phyloP scores from a whole-genome alignment of 768 basidiomycete species.

The Gloeophyllum trabeum region DNA sequence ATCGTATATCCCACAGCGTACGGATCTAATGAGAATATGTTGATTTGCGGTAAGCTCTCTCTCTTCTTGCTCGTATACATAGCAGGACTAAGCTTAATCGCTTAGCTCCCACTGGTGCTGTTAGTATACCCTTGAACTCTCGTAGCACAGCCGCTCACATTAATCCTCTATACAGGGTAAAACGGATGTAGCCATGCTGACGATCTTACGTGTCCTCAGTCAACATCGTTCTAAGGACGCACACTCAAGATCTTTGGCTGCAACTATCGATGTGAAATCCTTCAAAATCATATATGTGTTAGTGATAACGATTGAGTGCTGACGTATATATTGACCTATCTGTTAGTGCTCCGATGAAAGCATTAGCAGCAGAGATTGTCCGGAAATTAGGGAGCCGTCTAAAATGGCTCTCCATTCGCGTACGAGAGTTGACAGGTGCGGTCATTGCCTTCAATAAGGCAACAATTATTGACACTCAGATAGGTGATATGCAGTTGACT shows the following conservation, averaged over 20 bases:
- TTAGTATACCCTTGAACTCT: slow-evolving; percentile 26
- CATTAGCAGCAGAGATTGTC: slow-evolving; percentile 89
- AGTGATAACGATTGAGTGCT: slow-evolving; percentile 11
- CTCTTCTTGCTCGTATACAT: slow-evolving; percentile 1
- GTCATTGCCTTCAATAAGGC: not conserved
- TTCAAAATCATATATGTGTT: slow-evolving; percentile 99
- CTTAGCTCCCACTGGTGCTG: slow-evolving; percentile 93
- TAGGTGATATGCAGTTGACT: slow-evolving; percentile 93
- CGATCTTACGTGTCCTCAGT: slow-evolving; percentile 78
- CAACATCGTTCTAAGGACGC: slow-evolving; percentile 51
- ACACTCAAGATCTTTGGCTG: slow-evolving; percentile 22
- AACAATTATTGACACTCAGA: not conserved
- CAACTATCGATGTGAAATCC: slow-evolving; percentile 50
- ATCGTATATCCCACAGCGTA: slow-evolving; percentile 92
- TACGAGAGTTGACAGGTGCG: slow-evolving; percentile 83
- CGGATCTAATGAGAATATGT: slow-evolving; percentile 91
- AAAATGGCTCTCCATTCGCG: slow-evolving; percentile 76
- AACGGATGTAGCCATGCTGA: slow-evolving; percentile 95
- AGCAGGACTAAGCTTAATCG: too few relatives aligned
- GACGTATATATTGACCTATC: not conserved
- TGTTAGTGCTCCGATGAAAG: slow-evolving; percentile 92
- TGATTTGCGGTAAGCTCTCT: slow-evolving; percentile 65
- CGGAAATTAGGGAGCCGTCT: slow-evolving; percentile 87
- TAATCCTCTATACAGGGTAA: slow-evolving; percentile 57
- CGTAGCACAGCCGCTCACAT: not conserved